These are phyloP conservation scores for Leccinum huronense DNA, from an alignment of 1,284 basidiomycete genomes.

Conservation along the genomic window DNA sequence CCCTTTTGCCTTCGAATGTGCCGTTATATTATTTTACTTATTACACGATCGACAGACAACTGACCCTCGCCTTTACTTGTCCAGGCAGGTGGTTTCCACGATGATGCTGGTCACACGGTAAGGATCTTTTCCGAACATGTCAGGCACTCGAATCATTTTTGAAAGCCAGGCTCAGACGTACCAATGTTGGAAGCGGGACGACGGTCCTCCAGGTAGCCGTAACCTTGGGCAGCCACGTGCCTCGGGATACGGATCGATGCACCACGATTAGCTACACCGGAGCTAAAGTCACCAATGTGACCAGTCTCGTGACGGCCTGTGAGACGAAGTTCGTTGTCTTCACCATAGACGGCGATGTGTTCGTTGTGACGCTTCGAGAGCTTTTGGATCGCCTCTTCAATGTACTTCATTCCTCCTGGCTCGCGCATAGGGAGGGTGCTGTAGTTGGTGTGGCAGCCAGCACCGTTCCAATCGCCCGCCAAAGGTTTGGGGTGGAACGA, in stretches of 20 bases:
- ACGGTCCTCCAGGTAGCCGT: constrained; percentile 95
- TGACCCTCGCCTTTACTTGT: constrained; percentile 39
- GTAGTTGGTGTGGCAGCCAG: constrained; percentile 96
- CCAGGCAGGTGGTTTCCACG: constrained; percentile 84
- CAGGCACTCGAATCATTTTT: constrained; percentile 8
- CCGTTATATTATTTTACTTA: constrained; percentile 4
- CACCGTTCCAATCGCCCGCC: constrained; percentile 98
- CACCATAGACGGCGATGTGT: constrained; percentile 96
- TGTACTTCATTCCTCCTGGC: constrained; percentile 90
- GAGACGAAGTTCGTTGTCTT: constrained; percentile 92
- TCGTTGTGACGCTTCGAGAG: constrained; percentile 80
- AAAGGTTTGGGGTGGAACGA: constrained; percentile 99
- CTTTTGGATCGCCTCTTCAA: constrained; percentile 94
- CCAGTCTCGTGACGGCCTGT: constrained; percentile 97
- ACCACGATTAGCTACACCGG: constrained; percentile 97
- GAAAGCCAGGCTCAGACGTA: constrained; percentile 41
- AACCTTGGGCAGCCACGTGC: constrained; percentile 89
- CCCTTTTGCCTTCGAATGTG: constrained; percentile 4
- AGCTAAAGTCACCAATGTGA: constrained; percentile 90
- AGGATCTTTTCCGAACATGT: constrained; percentile 55
- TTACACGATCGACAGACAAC: constrained; percentile 8
- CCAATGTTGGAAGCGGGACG: constrained; percentile 98
- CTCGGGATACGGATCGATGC: constrained; percentile 94
- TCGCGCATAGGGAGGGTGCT: constrained; percentile 91
- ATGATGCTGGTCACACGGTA: constrained; percentile 90